Evolutionary conservation across 768 basidiomycete species (phyloP).

Genomic region (Trametes meyenii): DNA sequence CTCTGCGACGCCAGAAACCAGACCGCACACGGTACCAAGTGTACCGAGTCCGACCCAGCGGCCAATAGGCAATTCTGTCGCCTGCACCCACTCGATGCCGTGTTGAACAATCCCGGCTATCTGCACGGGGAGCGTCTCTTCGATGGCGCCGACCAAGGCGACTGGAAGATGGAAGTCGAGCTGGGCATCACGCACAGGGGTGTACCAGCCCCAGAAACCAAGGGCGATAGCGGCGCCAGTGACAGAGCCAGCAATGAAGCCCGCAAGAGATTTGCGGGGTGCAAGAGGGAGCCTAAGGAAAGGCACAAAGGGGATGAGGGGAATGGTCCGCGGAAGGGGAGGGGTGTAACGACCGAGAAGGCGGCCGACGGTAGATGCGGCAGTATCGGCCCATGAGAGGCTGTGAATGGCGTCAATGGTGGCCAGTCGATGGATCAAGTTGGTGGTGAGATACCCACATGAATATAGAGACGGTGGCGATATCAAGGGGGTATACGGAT

Average conservation of each 20-base stretch:
- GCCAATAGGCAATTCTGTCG: conserved; percentile 32
- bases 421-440: conserved; percentile 6
- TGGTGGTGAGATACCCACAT: conserved; percentile 59
- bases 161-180: conserved; percentile 41
- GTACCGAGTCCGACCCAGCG: conserved; percentile 56
- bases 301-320: conserved; percentile 24
- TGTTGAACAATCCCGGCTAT: conserved; percentile 32
- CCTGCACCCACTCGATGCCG: conserved; percentile 27
- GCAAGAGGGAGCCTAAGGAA: conserved; percentile 67
- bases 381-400: conserved; percentile 94
- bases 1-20: conserved; percentile 86
- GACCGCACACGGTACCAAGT: conserved; percentile 66
- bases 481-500: conserved; percentile 75
- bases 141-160: conserved; percentile 28
- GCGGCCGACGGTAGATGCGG: conserved; percentile 91
- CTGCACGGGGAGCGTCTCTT: conserved; percentile 15
- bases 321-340: conserved; percentile 53
- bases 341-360: conserved; percentile 74
- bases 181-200: conserved; percentile 45
- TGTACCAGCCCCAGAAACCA: conserved; percentile 73
- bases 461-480: conserved; percentile 87
- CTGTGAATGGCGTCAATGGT: conserved; percentile 43
- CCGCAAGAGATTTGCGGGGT: conserved; percentile 81
- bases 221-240: conserved; percentile 70
- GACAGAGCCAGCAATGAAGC: conserved; percentile 75